Base-by-base conservation (phyloP, 768 basidiomycete species). In the Multifurca ochricompacta region DNA sequence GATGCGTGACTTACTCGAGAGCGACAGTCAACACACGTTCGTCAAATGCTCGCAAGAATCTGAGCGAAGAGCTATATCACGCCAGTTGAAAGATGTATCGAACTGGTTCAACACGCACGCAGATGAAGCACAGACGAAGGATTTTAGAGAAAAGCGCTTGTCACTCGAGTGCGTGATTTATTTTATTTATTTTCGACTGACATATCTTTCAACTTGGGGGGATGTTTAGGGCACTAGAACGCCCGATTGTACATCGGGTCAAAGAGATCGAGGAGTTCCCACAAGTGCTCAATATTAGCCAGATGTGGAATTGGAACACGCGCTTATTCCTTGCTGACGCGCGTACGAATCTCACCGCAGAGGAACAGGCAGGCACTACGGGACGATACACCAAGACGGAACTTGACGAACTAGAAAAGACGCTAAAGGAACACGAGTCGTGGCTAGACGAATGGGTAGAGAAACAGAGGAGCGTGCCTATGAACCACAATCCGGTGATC, bases 311-410 rank as follows among this genome's bases (percentile, higher is more conserved):
- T 71, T 99, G 81, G 88, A 85, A 77, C 69, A 87, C 81, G 54
- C 83, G 77, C 14, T 68, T 88, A n/a, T 99, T 98, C 84, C 77
- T 96, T 27, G 70, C 75, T 1, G 87, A 91, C 49, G 93, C 94
- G 21, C 75, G 75, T 6, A 66, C 74, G 53, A 94, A 95, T 68
- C 70, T 87, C 40, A 89, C 89, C 2, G 69, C 71, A 3, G 87
- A 88, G 60, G 70, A 74, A 13, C 74, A 75, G 9, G 76, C 74
- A 0, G 83, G 76, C 4, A 69, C 82, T 6, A 82, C 81, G 0
- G 82, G 85, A 0, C 89, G 87, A 65, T 96, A 87, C 81, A 93
- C 92, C 1, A 66, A 73, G 14, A 87, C 83, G n/a, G 96, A 99
- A 67, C 76, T 98, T 14, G 84, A 86, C 52, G 74, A 66, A 2